Evolutionary conservation across 768 basidiomycete genomes (phyloP).

Genomic region (Rhodotorula sphaerocarpa): DNA sequence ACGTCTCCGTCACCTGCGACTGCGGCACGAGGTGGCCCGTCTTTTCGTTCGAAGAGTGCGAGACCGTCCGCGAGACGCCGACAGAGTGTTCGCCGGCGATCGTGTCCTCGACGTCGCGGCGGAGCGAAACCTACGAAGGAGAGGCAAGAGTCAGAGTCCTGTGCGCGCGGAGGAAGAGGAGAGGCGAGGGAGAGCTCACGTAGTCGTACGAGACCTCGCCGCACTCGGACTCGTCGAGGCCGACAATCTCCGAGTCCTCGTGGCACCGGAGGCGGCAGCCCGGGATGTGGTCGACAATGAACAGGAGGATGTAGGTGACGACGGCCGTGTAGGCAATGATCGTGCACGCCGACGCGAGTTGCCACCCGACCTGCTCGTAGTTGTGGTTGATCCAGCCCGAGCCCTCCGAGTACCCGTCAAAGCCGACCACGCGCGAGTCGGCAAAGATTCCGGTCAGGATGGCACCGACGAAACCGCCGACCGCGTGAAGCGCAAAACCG

Average conservation of each 20-base stretch:
- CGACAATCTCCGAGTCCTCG: constrained; percentile 53
- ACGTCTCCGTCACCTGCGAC: constrained; percentile 13
- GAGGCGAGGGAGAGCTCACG: background rate
- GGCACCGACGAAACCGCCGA: constrained; percentile 61
- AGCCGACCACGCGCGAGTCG: constrained; percentile 54
- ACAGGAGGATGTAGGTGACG: constrained; percentile 49
- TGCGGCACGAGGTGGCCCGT: background rate
- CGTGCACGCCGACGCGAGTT: constrained; percentile 59
- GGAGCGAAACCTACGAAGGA: constrained; percentile 23
- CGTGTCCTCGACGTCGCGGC: constrained; percentile 33
- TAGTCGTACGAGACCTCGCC: constrained; percentile 52
- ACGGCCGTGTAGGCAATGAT: constrained; percentile 50
- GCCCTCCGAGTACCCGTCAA: constrained; percentile 58
- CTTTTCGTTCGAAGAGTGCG: constrained; percentile 26
- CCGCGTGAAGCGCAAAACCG: constrained; percentile 81
- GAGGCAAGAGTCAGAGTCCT: background rate
- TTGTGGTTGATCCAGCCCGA: constrained; percentile 70
- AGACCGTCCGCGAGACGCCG: constrained; percentile 7
- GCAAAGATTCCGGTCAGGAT: constrained; percentile 69
- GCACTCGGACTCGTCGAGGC: constrained; percentile 82
- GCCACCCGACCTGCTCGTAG: constrained; percentile 70
- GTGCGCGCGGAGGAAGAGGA: background rate
- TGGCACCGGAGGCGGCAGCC: constrained; percentile 58
- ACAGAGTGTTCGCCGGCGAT: constrained; percentile 3
- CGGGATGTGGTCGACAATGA: constrained; percentile 51